Evolutionary conservation across 2,329 filamentous ascomycete genomes (phyloP), one percentile per base, ranked within the genome.

Genomic region (Aspergillus aculeatinus): DNA sequence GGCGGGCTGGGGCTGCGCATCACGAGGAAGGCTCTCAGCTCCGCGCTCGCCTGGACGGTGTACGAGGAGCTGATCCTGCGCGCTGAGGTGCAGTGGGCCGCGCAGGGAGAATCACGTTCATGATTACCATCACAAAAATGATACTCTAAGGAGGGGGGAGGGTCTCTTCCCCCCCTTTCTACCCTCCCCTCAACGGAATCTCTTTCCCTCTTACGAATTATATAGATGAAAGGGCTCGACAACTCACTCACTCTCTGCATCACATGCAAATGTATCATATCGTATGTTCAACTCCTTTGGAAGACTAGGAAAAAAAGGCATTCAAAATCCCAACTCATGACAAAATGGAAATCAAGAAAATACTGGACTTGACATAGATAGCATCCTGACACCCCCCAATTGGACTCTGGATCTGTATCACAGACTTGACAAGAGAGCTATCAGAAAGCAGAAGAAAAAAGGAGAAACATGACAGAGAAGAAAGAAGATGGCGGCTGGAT

Each of bases 41-140:
- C 90, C 55, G 95, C 95, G n/a, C 82, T 98, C 67, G 94, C 94
- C 7, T 99, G 95, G 95, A 98, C 94, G 10, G 83, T 97, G 47
- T 99, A 99, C 72, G 95, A 99, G 79, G 94, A 97, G 76, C 77
- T 97, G 68, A 89, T 98, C 63, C 81, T 93, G 61, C 83, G 90
- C 67, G 89, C 89, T 1, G 87, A 88, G 74, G 77, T 68, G 51
- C 68, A 70, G 33, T 77, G 74, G 75, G 71, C 71, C 23, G 67
- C 67, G 31, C 67, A 72, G 29, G 62, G 64, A 49, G 70, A 68
- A 23, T 57, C 39, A 14, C 39, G 48, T 16, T n/a, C 39, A 16
- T 42, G 16, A 42, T 7, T 14, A 35, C 33, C 14, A 14, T 35
- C 14, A 35, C 33, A 14, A 35, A 11, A 35, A 35, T 10, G 11